A percentile compares a stretch with the other conserved stretches of the same genome.
These are phyloP conservation scores for Acrocalymma vagum DNA, from an alignment of 2,329 filamentous ascomycete species.

Conservation along the genomic window DNA sequence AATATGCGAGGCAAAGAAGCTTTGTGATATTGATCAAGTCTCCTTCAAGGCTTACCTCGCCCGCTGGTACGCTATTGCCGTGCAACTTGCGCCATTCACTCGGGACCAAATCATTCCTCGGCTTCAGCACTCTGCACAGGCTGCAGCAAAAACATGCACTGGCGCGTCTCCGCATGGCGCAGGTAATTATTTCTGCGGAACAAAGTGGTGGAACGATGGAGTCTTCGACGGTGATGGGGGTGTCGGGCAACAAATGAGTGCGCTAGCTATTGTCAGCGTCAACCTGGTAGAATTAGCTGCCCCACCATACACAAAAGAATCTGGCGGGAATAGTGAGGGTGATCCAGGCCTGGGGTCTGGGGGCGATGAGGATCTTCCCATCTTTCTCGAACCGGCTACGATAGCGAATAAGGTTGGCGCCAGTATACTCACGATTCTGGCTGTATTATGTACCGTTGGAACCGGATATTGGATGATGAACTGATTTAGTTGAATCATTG, in stretches of 20 bases:
- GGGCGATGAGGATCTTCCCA: slow-evolving; percentile 32
- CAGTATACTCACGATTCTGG: slow-evolving; percentile 68
- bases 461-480: no score
- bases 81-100: slow-evolving; percentile 49
- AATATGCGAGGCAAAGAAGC: slow-evolving; percentile 55
- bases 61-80: slow-evolving; percentile 53
- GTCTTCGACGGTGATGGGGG: slow-evolving; percentile 55
- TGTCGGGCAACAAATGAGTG: slow-evolving; percentile 64
- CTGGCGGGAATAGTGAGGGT: slow-evolving; percentile 59
- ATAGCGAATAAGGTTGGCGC: slow-evolving; percentile 74
- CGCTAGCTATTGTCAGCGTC: slow-evolving; percentile 58
- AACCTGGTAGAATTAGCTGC: slow-evolving; percentile 47
- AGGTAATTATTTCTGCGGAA: slow-evolving; percentile 36
- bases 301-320: slow-evolving; percentile 55
- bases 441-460: slow-evolving; percentile 64
- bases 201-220: slow-evolving; percentile 48
- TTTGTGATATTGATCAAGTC: slow-evolving; percentile 58
- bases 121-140: slow-evolving; percentile 62
- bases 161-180: slow-evolving; percentile 50
- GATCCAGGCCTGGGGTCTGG: slow-evolving; percentile 50
- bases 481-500: no score
- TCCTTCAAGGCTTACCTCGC: slow-evolving; percentile 57
- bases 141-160: slow-evolving; percentile 64
- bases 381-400: slow-evolving; percentile 53
- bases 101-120: slow-evolving; percentile 57